A percentile compares a stretch with the other conserved stretches of the same genome.
Conservation (phyloP, 306 rosid species). For the Trifolium fragiferum region DNA sequence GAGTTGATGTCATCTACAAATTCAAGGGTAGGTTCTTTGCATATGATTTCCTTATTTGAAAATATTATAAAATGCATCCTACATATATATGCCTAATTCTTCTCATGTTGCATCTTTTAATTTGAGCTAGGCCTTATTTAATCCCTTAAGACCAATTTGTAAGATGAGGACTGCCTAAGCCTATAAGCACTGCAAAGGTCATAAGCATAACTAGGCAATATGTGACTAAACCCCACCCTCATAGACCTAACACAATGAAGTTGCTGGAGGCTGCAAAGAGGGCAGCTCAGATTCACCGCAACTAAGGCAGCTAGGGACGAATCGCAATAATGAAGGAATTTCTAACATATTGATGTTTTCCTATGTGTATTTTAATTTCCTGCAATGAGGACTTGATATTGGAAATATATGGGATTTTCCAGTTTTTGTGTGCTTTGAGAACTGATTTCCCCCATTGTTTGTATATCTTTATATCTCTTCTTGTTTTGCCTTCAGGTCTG, state of each 20-base stretch:
- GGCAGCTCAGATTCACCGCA: neutral
- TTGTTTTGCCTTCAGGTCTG: slow-evolving; percentile 53
- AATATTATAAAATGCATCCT: slow-evolving; percentile 7
- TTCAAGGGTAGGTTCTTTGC: slow-evolving; percentile 58
- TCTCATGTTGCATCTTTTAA: slow-evolving; percentile 2
- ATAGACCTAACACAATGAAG: neutral
- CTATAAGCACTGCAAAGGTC: neutral
- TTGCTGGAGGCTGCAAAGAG: neutral
- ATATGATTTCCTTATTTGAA: slow-evolving; percentile 22
- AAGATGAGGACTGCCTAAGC: neutral
- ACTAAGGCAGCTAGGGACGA: neutral
- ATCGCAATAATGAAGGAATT: neutral
- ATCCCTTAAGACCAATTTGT: neutral
- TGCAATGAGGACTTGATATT: neutral
- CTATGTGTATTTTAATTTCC: neutral
- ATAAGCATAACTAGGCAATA: neutral
- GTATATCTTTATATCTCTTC: neutral
- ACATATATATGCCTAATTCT: neutral
- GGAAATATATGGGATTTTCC: neutral
- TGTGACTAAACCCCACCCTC: neutral
- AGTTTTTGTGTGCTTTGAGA: slow-evolving; percentile 1
- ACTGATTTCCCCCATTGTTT: slow-evolving; percentile 15
- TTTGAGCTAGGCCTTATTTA: neutral
- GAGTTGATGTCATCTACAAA: slow-evolving; percentile 61
- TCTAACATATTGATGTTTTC: neutral